Evolutionary conservation across 176 grass and related monocot genomes (phyloP).

Genomic region (Paspalum vaginatum): DNA sequence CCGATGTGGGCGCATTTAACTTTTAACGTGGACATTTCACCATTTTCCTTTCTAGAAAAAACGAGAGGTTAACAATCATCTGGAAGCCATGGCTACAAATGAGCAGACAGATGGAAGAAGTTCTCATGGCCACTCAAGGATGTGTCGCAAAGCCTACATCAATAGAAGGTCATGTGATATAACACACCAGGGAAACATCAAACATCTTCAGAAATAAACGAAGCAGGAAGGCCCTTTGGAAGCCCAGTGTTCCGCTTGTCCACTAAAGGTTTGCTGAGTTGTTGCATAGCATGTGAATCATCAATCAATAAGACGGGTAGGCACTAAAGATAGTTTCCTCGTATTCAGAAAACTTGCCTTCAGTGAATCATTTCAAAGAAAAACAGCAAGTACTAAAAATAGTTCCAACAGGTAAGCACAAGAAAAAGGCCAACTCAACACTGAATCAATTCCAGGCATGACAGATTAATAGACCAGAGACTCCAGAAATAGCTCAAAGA

Average conservation of each 20-base stretch:
- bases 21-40: slow-evolving; percentile 29
- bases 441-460: background rate
- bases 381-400: background rate
- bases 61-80: slow-evolving; percentile 29
- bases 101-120: slow-evolving; percentile 25
- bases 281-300: background rate
- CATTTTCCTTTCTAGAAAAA: slow-evolving; percentile 16
- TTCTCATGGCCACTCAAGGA: slow-evolving; percentile 10
- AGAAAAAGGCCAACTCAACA: background rate
- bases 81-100: slow-evolving; percentile 12
- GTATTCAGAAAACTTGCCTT: background rate
- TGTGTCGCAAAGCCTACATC: background rate
- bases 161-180: background rate
- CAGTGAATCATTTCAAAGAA: background rate
- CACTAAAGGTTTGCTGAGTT: background rate
- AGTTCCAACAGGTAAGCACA: background rate
- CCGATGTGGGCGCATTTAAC: slow-evolving; percentile 40
- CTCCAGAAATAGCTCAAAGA: background rate
- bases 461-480: background rate
- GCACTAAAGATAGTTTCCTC: background rate
- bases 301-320: no score
- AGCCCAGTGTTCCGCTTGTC: background rate
- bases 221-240: background rate
- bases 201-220: background rate
- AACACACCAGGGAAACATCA: background rate